Conservation (phyloP, 495 filamentous ascomycete genomes). For the Penicillium taxi region DNA sequence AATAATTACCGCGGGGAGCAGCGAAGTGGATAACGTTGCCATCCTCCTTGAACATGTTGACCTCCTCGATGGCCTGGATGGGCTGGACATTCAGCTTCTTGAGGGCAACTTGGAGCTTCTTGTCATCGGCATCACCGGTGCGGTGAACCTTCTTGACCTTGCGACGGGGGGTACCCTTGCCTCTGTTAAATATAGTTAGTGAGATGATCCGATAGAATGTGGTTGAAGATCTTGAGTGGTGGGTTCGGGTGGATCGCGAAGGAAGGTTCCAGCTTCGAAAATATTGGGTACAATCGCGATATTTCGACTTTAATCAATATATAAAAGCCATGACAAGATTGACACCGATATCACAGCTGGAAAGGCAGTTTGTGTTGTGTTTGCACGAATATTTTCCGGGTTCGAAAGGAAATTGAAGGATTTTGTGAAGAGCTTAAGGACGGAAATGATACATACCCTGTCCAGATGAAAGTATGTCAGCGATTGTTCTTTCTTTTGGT, state of each 20-base stretch:
- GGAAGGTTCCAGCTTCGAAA: constrained; percentile 1
- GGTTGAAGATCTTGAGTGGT: constrained; percentile 3
- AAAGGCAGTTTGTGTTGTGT: constrained; percentile 1
- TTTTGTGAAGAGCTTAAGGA: constrained; percentile 1
- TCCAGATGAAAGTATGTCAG: constrained; percentile 2
- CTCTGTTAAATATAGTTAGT: constrained; percentile 45
- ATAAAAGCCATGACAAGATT: not conserved
- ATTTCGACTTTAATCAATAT: too few species aligned
- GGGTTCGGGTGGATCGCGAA: not conserved
- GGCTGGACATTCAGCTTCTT: constrained; percentile 97
- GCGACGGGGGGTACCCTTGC: constrained; percentile 95
- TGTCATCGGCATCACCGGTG: constrained; percentile 87
- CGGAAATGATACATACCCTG: constrained; percentile 27
- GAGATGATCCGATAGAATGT: constrained; percentile 2
- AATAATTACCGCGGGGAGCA: constrained; percentile 73
- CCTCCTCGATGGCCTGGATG: constrained; percentile 98
- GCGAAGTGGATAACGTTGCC: constrained; percentile 99
- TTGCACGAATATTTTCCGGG: constrained; percentile 6
- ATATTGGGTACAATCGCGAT: not conserved
- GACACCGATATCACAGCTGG: not conserved
- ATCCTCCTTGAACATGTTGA: constrained; percentile 99
- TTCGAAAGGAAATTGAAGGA: constrained; percentile 2
- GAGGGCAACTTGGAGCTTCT: constrained; percentile 91
- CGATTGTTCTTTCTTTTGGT: too few species aligned
- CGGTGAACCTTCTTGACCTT: constrained; percentile 98